Percentiles rank a stretch among this genome's conserved stretches.
These are phyloP conservation scores for Tuber umbilicatum DNA, from an alignment of 495 filamentous ascomycete genomes.

Conservation along the genomic window DNA sequence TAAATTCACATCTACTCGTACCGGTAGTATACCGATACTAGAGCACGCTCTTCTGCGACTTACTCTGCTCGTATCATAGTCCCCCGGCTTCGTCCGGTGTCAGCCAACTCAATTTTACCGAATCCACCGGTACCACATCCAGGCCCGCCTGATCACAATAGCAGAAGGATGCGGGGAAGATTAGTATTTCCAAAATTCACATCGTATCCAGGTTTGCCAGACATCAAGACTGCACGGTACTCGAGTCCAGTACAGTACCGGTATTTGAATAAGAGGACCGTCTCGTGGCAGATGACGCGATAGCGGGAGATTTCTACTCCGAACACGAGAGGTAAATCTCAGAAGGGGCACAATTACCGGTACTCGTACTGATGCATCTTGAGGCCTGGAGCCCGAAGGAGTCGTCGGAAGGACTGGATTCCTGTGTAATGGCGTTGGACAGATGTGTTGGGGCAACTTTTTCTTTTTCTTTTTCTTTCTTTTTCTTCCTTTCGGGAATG, in stretches of 20 bases:
- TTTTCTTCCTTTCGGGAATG: not conserved
- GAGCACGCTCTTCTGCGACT: not conserved
- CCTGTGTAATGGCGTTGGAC: not conserved
- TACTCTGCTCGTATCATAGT: not conserved
- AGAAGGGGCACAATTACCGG: not conserved
- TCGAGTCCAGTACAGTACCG: no score
- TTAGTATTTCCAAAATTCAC: not conserved
- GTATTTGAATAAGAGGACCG: not conserved
- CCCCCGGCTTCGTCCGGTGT: not conserved
- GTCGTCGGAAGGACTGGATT: no score
- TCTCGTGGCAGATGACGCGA: not conserved
- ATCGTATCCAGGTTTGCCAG: not conserved
- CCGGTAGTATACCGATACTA: no score
- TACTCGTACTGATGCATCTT: not conserved
- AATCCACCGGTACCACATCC: not conserved
- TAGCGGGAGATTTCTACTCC: not conserved
- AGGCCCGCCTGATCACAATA: not conserved
- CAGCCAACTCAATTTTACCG: not conserved
- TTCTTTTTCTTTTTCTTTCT: not conserved
- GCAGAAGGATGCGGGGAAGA: not conserved
- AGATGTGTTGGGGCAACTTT: not conserved
- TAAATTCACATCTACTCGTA: not conserved
- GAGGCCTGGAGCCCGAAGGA: not conserved
- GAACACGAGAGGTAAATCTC: not conserved
- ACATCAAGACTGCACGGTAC: not conserved